These are phyloP conservation scores for Fistulifera solaris DNA, from an alignment of 108 stramenopile species.

Conservation along the genomic window DNA sequence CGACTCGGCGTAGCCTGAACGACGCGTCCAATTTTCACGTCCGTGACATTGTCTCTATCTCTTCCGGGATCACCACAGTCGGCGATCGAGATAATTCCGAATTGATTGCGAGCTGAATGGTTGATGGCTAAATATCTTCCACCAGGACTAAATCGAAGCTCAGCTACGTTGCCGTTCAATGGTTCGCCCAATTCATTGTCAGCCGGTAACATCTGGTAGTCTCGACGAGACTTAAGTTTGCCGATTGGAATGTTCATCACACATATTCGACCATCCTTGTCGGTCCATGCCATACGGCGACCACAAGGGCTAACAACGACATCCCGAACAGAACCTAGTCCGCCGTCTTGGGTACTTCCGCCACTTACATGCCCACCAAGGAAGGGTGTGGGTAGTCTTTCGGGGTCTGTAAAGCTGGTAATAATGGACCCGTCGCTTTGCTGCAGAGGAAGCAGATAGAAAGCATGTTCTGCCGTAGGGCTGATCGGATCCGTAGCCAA, in stretches of 20 bases:
- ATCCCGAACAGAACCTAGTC: conserved; percentile 45
- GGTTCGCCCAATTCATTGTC: conserved; percentile 52
- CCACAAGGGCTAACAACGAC: conserved; percentile 60
- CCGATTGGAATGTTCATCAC: conserved; percentile 47
- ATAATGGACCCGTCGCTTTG: conserved; percentile 13
- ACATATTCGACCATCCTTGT: conserved; percentile 55
- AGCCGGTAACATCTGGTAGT: conserved; percentile 27
- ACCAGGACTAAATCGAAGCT: conserved; percentile 38
- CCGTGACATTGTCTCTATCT: conserved; percentile 17
- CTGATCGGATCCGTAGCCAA: conserved; percentile 62
- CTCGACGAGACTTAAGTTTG: conserved; percentile 5
- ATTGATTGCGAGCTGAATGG: conserved; percentile 58
- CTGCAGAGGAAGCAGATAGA: conserved; percentile 51
- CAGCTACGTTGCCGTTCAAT: conserved; percentile 32
- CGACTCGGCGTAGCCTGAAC: conserved; percentile 59
- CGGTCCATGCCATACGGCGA: conserved; percentile 45
- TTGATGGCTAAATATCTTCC: conserved; percentile 50
- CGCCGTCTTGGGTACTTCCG: conserved; percentile 43
- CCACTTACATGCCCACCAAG: conserved; percentile 53
- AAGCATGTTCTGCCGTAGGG: conserved; percentile 59
- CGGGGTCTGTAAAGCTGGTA: conserved; percentile 22
- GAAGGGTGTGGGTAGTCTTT: conserved; percentile 50
- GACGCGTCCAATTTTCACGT: conserved; percentile 42
- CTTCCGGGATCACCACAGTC: conserved; percentile 43
- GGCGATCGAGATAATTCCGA: conserved; percentile 50